These are phyloP conservation scores for Camillea tinctor DNA, from an alignment of 2,329 filamentous ascomycete genomes.

Conservation along the genomic window DNA sequence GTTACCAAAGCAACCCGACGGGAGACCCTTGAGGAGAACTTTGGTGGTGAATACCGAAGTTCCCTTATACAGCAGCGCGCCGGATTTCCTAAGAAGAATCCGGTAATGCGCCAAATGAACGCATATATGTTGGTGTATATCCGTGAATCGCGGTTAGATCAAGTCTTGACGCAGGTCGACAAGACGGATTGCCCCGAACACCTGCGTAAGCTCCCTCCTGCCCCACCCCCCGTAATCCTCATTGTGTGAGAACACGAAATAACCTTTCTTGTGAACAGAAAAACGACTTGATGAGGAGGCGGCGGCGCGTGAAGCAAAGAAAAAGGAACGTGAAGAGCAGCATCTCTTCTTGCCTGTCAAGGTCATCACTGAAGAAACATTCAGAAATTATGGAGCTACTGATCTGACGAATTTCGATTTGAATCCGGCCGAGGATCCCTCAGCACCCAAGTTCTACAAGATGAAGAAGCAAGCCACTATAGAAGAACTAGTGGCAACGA, in stretches of 20 bases:
- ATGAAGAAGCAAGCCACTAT: slow-evolving; percentile 74
- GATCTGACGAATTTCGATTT: slow-evolving; percentile 74
- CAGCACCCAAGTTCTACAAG: slow-evolving; percentile 70
- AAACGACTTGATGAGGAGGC: slow-evolving; percentile 79
- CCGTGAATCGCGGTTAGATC: slow-evolving; percentile 78
- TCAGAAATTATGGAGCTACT: slow-evolving; percentile 76
- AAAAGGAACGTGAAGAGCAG: slow-evolving; percentile 88
- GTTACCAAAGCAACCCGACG: slow-evolving; percentile 91
- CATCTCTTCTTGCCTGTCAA: slow-evolving; percentile 88
- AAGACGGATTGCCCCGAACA: slow-evolving; percentile 78
- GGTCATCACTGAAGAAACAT: slow-evolving; percentile 79
- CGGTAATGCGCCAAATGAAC: slow-evolving; percentile 69
- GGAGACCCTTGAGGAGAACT: slow-evolving; percentile 95
- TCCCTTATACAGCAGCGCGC: slow-evolving; percentile 47
- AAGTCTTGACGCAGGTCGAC: slow-evolving; percentile 75
- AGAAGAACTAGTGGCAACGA: slow-evolving; percentile 66
- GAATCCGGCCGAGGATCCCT: slow-evolving; percentile 54
- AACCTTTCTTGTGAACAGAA: slow-evolving; percentile 44
- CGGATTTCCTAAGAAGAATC: slow-evolving; percentile 53
- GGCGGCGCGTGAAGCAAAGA: slow-evolving; percentile 69
- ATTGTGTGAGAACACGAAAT: background rate
- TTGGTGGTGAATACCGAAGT: slow-evolving; percentile 77
- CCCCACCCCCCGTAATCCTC: no score
- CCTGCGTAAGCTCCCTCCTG: slow-evolving; percentile 59
- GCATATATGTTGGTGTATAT: slow-evolving; percentile 99